Percentiles rank a stretch among this genome's conserved stretches.
These are phyloP conservation scores for Fusarium siculi DNA, from an alignment of 2,329 filamentous ascomycete genomes.

Conservation along the genomic window DNA sequence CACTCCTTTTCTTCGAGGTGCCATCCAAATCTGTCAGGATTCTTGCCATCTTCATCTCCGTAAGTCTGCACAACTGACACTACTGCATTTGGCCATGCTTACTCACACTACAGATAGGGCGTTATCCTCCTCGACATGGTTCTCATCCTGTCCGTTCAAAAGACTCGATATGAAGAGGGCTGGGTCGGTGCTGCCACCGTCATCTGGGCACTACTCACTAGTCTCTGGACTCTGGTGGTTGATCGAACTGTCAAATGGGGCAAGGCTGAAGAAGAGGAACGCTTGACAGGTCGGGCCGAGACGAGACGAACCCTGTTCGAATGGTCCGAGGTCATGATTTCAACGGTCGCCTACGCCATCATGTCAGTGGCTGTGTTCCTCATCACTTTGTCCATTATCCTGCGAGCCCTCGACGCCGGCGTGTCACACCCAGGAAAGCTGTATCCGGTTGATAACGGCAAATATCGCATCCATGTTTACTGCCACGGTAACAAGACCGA, in stretches of 20 bases:
- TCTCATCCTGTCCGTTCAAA: conserved; percentile 79
- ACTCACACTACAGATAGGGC: conserved; percentile 37
- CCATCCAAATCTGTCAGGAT: conserved; percentile 84
- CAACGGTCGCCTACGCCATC: conserved; percentile 76
- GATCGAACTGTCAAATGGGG: conserved; percentile 91
- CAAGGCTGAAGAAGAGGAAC: conserved; percentile 91
- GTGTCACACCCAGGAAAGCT: conserved; percentile 78
- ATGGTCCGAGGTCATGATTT: conserved; percentile 83
- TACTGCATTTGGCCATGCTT: conserved; percentile 34
- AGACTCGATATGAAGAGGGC: conserved; percentile 83
- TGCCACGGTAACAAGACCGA: conserved; percentile 78
- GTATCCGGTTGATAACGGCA: conserved; percentile 83
- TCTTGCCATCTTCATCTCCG: conserved; percentile 73
- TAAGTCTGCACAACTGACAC: conserved; percentile 12
- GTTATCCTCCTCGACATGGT: conserved; percentile 72
- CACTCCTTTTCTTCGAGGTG: conserved; percentile 86
- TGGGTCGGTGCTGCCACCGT: conserved; percentile 91
- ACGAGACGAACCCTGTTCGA: conserved; percentile 83
- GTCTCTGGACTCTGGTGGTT: conserved; percentile 80
- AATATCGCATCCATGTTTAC: conserved; percentile 87
- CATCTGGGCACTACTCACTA: conserved; percentile 81
- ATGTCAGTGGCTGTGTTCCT: conserved; percentile 77
- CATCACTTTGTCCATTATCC: conserved; percentile 80
- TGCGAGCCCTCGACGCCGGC: conserved; percentile 82
- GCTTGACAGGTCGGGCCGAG: conserved; percentile 89